Evolutionary conservation across 2,329 filamentous ascomycete genomes (phyloP).

Genomic region (Stagonosporopsis vannaccii): DNA sequence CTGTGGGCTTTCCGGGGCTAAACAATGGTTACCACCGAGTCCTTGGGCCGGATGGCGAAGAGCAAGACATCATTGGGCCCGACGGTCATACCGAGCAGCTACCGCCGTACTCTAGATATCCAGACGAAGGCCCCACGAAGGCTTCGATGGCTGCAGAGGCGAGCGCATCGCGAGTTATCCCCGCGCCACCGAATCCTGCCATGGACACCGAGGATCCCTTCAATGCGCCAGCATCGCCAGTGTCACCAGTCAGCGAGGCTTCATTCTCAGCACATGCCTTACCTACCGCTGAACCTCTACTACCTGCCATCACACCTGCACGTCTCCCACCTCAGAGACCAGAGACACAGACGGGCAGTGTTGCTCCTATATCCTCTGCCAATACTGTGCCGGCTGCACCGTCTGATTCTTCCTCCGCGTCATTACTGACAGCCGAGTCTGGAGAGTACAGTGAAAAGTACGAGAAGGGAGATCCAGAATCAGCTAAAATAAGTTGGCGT

Average conservation of each 20-base stretch:
- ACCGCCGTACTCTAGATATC: slow-evolving; percentile 89
- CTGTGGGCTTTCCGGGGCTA: slow-evolving; percentile 77
- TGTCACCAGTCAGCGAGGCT: slow-evolving; percentile 28
- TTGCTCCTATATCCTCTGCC: slow-evolving; percentile 26
- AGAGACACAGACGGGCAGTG: slow-evolving; percentile 41
- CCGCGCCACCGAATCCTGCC: slow-evolving; percentile 26
- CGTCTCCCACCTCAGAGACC: slow-evolving; percentile 41
- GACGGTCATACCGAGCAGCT: slow-evolving; percentile 90
- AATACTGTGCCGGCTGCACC: slow-evolving; percentile 34
- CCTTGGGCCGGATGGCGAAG: slow-evolving; percentile 81
- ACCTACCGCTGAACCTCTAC: slow-evolving; percentile 30
- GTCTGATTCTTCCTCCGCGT: slow-evolving; percentile 39
- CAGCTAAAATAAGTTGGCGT: slow-evolving; percentile 40
- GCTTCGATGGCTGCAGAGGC: slow-evolving; percentile 50
- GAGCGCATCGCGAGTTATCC: slow-evolving; percentile 40
- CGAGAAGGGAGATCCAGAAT: slow-evolving; percentile 26
- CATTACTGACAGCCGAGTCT: slow-evolving; percentile 33
- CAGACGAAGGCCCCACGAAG: slow-evolving; percentile 74
- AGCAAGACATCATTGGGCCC: slow-evolving; percentile 85
- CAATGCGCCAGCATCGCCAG: slow-evolving; percentile 28
- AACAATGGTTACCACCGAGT: slow-evolving; percentile 73
- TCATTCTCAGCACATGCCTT: slow-evolving; percentile 31
- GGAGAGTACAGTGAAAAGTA: slow-evolving; percentile 27
- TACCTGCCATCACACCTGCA: slow-evolving; percentile 37
- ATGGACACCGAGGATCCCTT: slow-evolving; percentile 37